Evolutionary conservation across 2,329 filamentous ascomycete genomes (phyloP), one percentile per base, ranked within the genome.

Genomic region (Arthrobotrys sphaeroides): DNA sequence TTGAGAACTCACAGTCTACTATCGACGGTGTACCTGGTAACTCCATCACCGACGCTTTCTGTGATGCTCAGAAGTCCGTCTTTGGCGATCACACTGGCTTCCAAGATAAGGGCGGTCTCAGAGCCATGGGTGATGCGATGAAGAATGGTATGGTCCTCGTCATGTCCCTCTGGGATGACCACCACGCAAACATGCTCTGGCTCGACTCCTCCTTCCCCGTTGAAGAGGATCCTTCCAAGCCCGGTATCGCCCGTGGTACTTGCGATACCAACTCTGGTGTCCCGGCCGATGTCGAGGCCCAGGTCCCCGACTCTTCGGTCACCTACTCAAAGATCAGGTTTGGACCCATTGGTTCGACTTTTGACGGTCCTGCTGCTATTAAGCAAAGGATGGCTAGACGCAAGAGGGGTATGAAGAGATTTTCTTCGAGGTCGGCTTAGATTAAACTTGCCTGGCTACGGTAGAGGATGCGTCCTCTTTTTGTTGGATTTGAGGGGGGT

Each of bases 141-240:
- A 61, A 66, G 47, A 65, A 60, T 42, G 75, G 75, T 13, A 78
- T 78, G 77, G 72, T 76, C 13, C 70, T 78, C 51, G 75, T 77
- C 45, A 78, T 78, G 77, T 69, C 60, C 16, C 24, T 77, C 2
- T 85, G 84, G 84, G 86, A 87, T 78, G 86, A 88, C 81, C 85
- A 88, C 81, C 81, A 85, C 40, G 82, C 86, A 80, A 84, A 87
- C 82, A 89, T 89, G 87, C 84, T 87, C 66, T 89, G 88, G 88
- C 84, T 89, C 73, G 87, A 89, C 83, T 85, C 84, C n/a, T 77
- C 36, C 80, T 81, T 67, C 80, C 80, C 90, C 45, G 83, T 84
- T 70, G 80, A 81, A 65, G 81, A 79, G 40, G 81, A 83, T 75
- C 79, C 83, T 24, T 84, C 83, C 57, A 78, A 74, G 1, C 84